Base-by-base conservation (phyloP, 805 yeast genomes). In the Naumovozyma baii region DNA sequence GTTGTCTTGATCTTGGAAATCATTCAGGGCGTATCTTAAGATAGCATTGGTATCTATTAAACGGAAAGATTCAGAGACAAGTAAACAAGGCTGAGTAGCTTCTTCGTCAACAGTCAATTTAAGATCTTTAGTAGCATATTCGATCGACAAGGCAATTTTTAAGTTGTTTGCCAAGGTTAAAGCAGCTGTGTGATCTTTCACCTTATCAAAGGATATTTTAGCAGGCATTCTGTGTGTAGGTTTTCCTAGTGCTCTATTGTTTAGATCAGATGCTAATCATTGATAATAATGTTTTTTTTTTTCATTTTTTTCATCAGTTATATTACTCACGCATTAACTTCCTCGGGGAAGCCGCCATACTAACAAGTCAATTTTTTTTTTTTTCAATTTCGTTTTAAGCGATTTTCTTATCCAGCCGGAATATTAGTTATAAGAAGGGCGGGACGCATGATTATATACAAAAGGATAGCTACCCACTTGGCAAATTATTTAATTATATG, bases 1-100 rank as follows among this genome's bases (percentile, higher is more conserved):
- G 13, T 64, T 54, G 10, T 52, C 46, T 19, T 61, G 52, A 8
- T 38, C 49, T 4, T 59, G 40, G 44, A 76, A 78, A 45, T 76
- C 78, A 17, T 64, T 58, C 30, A 75, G 65, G 45, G 78, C 62
- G 51, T 76, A 82, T 57, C 78, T 76, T 45, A 81, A 78, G 38
- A 81, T 76, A 16, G 92, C 78, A 54, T 81, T 79, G 16, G 84
- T 68, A 57, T 81, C 85, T 41, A 68, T 61, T 45, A 82, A 66
- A 48, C 70, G 73, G 25, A 62, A 55, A 1, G 46, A 42, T 3
- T 58, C 62, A n/a, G 54, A 49, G 4, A 45, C 42, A 31, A 54
- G 29, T 33, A 63, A 47, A 38, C 52, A 55, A 30, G 59, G 46
- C 31, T 55, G 54, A 37, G 48, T 51, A 8, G 55, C 25, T 2